phyloP scores from a whole-genome alignment of 495 filamentous ascomycete species.

The Lineolata rhizophorae region DNA sequence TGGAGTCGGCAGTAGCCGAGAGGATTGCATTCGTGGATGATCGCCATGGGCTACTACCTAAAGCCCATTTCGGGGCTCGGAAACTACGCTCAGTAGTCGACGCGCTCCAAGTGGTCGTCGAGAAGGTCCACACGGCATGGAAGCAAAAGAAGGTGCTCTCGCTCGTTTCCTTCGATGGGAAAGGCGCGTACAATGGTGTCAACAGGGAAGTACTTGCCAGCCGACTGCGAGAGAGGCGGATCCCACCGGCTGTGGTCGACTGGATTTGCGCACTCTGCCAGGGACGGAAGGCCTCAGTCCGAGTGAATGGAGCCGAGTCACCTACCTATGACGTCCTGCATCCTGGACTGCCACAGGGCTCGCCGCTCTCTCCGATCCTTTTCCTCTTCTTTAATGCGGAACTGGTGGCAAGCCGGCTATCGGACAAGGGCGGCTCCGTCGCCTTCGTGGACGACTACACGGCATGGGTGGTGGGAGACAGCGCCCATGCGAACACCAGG shows the following conservation, averaged over 20 bases:
- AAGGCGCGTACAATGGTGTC: slow-evolving; percentile 22
- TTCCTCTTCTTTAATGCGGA: slow-evolving; percentile 17
- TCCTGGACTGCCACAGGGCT: slow-evolving; percentile 14
- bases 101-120: slow-evolving; percentile 12
- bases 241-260: too few species aligned
- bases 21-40: too few species aligned
- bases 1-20: too few species aligned
- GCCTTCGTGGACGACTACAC: slow-evolving; percentile 12
- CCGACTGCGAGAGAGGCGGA: slow-evolving; percentile 15
- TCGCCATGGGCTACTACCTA: too few species aligned
- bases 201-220: slow-evolving; percentile 15
- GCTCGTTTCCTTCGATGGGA: slow-evolving; percentile 22
- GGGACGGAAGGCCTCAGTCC: slow-evolving; percentile 8
- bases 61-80: slow-evolving; percentile 11
- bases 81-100: slow-evolving; percentile 11
- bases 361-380: slow-evolving; percentile 12
- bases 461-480: slow-evolving; percentile 7
- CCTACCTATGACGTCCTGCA: slow-evolving; percentile 2
- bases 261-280: slow-evolving; percentile 18
- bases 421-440: slow-evolving; percentile 6
- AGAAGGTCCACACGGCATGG: slow-evolving; percentile 15
- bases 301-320: slow-evolving; percentile 6
- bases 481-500: slow-evolving; percentile 7
- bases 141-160: slow-evolving; percentile 8
- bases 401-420: slow-evolving; percentile 7